Conservation (phyloP, 352 stramenopile genomes). For the Phytopythium ostracodes region DNA sequence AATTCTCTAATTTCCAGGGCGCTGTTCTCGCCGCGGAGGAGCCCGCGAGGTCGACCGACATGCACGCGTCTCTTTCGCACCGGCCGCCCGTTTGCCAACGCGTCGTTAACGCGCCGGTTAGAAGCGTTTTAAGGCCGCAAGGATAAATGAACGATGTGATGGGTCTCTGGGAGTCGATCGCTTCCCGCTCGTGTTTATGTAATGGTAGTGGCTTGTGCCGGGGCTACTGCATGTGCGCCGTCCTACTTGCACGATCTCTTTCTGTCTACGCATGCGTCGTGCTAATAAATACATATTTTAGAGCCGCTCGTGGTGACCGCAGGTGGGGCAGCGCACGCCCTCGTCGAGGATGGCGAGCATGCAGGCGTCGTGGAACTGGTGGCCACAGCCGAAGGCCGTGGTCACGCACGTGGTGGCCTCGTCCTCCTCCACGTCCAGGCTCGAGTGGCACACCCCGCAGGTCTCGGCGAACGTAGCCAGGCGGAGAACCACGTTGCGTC, state of each 20-base stretch:
- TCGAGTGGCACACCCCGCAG: conserved; percentile 19
- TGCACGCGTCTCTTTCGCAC: too few relatives aligned
- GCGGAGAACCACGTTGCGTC: background rate
- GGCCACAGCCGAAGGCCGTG: conserved; percentile 27
- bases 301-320: conserved; percentile 14
- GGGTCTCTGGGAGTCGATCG: background rate
- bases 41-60: too few relatives aligned
- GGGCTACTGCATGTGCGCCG: too few relatives aligned
- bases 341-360: conserved; percentile 22
- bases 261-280: background rate
- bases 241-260: too few relatives aligned
- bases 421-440: conserved; percentile 18
- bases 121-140: too few relatives aligned
- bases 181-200: background rate
- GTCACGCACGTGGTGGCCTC: conserved; percentile 19
- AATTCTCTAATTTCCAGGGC: too few relatives aligned
- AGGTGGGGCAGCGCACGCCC: conserved; percentile 23
- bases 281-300: conserved; percentile 6
- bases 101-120: too few relatives aligned
- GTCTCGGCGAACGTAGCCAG: conserved; percentile 7
- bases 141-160: background rate
- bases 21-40: too few relatives aligned
- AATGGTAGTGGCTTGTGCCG: too few relatives aligned
- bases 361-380: conserved; percentile 32
- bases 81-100: too few relatives aligned